These are phyloP conservation scores for Rhizodiscina lignyota DNA, from an alignment of 495 filamentous ascomycete genomes.

Conservation along the genomic window DNA sequence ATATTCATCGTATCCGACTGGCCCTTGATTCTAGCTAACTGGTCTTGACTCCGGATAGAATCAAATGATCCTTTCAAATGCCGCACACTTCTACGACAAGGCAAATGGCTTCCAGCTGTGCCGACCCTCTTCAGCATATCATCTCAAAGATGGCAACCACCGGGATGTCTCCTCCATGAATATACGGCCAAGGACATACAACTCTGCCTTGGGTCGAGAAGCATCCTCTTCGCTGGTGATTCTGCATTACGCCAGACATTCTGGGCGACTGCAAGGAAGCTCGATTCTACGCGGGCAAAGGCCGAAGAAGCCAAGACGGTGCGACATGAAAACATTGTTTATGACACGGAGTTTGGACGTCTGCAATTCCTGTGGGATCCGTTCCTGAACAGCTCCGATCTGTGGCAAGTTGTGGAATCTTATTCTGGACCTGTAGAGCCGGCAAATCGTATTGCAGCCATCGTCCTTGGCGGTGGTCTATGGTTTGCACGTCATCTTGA, in stretches of 20 bases:
- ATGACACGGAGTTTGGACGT: slow-evolving; percentile 22
- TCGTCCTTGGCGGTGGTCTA: slow-evolving; percentile 34
- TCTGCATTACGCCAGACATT: slow-evolving; percentile 41
- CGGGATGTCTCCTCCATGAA: slow-evolving; percentile 38
- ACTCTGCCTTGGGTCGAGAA: too few relatives aligned
- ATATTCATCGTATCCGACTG: too few relatives aligned
- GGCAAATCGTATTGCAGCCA: slow-evolving; percentile 7
- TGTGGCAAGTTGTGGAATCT: slow-evolving; percentile 23
- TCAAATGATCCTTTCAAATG: slow-evolving; percentile 37
- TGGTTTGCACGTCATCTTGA: slow-evolving; percentile 39
- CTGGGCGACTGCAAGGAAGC: slow-evolving; percentile 34
- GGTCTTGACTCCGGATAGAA: too few relatives aligned
- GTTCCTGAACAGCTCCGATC: slow-evolving; percentile 35
- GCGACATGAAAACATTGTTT: slow-evolving; percentile 29
- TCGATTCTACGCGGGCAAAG: slow-evolving; percentile 24
- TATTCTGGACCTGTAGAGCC: too few relatives aligned
- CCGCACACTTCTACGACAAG: slow-evolving; percentile 31
- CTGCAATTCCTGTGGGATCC: slow-evolving; percentile 46
- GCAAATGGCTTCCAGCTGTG: slow-evolving; percentile 29
- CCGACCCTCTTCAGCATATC: slow-evolving; percentile 8
- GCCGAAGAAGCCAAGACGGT: slow-evolving; percentile 16
- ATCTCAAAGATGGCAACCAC: slow-evolving; percentile 37
- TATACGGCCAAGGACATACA: slow-evolving; percentile 31
- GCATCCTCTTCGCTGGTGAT: slow-evolving; percentile 44
- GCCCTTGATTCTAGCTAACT: neutral